Conservation (phyloP, 768 basidiomycete genomes). For the Daedalea quercina region DNA sequence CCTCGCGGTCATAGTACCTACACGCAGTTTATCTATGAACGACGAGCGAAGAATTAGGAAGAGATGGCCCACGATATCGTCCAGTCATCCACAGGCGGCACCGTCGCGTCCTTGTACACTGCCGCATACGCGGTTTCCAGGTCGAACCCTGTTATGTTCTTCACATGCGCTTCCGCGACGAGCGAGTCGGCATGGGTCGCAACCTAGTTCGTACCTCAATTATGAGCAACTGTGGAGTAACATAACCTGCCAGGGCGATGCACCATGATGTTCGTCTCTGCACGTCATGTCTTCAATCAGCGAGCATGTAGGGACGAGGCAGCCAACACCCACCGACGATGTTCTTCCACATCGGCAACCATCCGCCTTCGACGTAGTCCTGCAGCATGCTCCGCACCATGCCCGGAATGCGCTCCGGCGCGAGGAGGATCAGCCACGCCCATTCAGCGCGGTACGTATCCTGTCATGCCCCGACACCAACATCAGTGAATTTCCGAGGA, state of each 20-base stretch:
- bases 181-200: slow-evolving; percentile 78
- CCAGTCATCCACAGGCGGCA: slow-evolving; percentile 51
- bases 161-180: slow-evolving; percentile 63
- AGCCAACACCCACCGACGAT: slow-evolving; percentile 43
- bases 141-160: slow-evolving; percentile 61
- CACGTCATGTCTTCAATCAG: background rate
- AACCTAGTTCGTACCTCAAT: slow-evolving; percentile 36
- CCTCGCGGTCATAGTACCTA: slow-evolving; percentile 68
- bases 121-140: slow-evolving; percentile 62
- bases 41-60: background rate
- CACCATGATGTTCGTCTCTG: slow-evolving; percentile 82
- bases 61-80: slow-evolving; percentile 36
- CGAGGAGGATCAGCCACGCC: slow-evolving; percentile 73
- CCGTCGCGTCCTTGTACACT: slow-evolving; percentile 66
- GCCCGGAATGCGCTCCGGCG: slow-evolving; percentile 67
- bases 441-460: slow-evolving; percentile 77
- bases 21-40: background rate
- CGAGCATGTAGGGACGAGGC: background rate
- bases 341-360: slow-evolving; percentile 92
- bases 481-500: background rate
- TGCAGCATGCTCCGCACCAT: slow-evolving; percentile 79
- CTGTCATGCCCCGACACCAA: slow-evolving; percentile 28
- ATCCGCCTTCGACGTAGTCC: slow-evolving; percentile 73
- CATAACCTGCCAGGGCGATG: background rate
- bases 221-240: background rate